Percentiles rank a stretch among this genome's conserved stretches.
Evolutionary conservation across 768 basidiomycete genomes (phyloP).

Genomic region (Astraeus odoratus): DNA sequence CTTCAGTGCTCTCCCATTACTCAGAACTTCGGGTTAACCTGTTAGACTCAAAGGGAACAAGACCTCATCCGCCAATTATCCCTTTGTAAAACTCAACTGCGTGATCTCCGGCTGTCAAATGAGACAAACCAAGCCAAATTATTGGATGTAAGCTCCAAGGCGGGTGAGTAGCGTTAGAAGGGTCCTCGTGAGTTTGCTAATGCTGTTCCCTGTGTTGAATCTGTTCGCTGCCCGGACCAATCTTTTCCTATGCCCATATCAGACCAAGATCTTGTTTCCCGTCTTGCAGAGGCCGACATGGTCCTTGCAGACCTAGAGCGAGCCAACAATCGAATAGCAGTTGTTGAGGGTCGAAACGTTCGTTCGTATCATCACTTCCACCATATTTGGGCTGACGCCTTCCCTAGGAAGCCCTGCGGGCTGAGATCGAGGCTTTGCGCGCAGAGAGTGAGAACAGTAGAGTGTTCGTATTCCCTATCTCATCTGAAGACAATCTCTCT

Average conservation of each 20-base stretch:
- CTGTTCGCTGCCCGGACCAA: not conserved
- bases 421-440: constrained; percentile 88
- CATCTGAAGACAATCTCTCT: not conserved
- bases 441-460: constrained; percentile 69
- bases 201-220: not conserved
- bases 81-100: constrained; percentile 82
- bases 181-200: no score
- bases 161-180: constrained; percentile 71
- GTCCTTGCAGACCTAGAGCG: constrained; percentile 89
- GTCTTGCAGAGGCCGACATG: constrained; percentile 92
- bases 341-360: constrained; percentile 91
- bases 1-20: not conserved
- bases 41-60: constrained; percentile 59
- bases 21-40: not conserved
- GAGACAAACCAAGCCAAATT: constrained; percentile 92
- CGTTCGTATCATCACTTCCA: constrained; percentile 10
- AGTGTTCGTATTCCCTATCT: constrained; percentile 39
- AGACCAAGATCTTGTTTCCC: constrained; percentile 91
- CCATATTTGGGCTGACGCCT: not conserved
- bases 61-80: constrained; percentile 88
- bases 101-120: constrained; percentile 84
- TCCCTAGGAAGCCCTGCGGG: constrained; percentile 87
- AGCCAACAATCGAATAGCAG: constrained; percentile 89
- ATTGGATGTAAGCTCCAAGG: constrained; percentile 83
- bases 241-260: not conserved